Conservation (phyloP, 805 yeast species). For the Starmerella stellata region DNA sequence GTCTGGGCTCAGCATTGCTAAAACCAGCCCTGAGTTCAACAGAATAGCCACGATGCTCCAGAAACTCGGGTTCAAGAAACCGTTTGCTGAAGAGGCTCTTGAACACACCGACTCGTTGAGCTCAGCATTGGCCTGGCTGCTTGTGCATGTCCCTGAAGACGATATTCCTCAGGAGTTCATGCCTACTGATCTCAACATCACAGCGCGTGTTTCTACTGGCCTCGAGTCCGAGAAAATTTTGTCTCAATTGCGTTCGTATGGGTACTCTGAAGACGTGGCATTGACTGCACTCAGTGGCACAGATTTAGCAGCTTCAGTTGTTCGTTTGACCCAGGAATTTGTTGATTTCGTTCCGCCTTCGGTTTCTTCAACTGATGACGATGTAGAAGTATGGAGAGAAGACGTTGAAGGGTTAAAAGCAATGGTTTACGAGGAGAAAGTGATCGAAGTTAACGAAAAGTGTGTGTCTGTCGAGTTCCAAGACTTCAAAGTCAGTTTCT, state of each 20-base stretch:
- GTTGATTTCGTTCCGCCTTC: conserved; percentile 10
- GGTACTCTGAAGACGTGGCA: conserved; percentile 51
- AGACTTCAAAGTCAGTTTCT: conserved; percentile 21
- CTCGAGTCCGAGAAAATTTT: conserved; percentile 39
- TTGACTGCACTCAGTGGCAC: conserved; percentile 25
- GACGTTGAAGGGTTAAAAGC: conserved; percentile 52
- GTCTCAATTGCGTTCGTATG: conserved; percentile 43
- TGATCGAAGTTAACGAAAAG: background rate
- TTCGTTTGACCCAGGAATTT: conserved; percentile 21
- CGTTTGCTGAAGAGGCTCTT: conserved; percentile 58
- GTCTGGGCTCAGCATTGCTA: conserved; percentile 15
- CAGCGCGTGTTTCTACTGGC: conserved; percentile 30
- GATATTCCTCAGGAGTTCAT: conserved; percentile 46
- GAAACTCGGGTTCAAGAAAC: conserved; percentile 45
- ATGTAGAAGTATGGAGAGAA: conserved; percentile 45
- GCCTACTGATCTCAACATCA: conserved; percentile 20
- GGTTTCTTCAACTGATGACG: conserved; percentile 4
- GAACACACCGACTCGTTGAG: conserved; percentile 32
- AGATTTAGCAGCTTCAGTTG: conserved; percentile 27
- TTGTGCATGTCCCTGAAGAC: conserved; percentile 85
- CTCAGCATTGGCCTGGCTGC: conserved; percentile 52
- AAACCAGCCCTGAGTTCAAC: conserved; percentile 1
- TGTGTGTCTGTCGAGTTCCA: conserved; percentile 14
- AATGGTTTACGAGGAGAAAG: conserved; percentile 32
- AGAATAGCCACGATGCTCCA: conserved; percentile 22